Conservation (phyloP, 345 rosid species). For the Adansonia digitata region DNA sequence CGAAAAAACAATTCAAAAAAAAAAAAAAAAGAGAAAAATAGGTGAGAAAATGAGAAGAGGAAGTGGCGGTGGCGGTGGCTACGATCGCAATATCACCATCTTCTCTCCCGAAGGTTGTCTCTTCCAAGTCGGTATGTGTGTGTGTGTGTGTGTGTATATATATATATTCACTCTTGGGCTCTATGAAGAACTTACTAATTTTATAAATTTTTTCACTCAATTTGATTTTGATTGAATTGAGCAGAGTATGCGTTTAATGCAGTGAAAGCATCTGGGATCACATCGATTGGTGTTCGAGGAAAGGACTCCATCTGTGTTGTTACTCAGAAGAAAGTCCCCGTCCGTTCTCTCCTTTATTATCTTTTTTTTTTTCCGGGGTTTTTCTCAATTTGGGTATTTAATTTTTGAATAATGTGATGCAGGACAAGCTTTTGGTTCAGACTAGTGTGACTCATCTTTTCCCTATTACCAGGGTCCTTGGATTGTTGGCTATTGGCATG, state of each 20-base stretch:
- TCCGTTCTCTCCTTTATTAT: conserved; percentile 12
- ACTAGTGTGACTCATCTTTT: conserved; percentile 89
- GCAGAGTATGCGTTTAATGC: conserved; percentile 97
- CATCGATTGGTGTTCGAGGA: conserved; percentile 93
- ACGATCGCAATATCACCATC: conserved; percentile 85
- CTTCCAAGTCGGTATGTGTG: conserved; percentile 67
- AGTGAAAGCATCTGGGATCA: conserved; percentile 86
- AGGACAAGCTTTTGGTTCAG: conserved; percentile 99
- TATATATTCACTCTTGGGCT: background rate
- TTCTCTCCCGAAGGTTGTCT: conserved; percentile 89
- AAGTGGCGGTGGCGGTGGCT: conserved; percentile 77
- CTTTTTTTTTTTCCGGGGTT: background rate
- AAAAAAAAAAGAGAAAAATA: background rate
- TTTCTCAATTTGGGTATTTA: conserved; percentile 4
- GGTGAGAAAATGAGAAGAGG: conserved; percentile 58
- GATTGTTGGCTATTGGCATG: conserved; percentile 93
- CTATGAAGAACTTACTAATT: background rate
- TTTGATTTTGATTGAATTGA: background rate
- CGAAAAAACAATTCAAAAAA: background rate
- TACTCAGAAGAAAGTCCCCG: conserved; percentile 99
- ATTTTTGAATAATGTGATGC: conserved; percentile 12
- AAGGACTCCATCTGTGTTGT: conserved; percentile 94
- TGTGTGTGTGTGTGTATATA: too few species aligned
- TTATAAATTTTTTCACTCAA: background rate
- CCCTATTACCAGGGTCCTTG: conserved; percentile 82